Evolutionary conservation across 2,329 filamentous ascomycete genomes (phyloP).

Genomic region (Fusarium succisae): DNA sequence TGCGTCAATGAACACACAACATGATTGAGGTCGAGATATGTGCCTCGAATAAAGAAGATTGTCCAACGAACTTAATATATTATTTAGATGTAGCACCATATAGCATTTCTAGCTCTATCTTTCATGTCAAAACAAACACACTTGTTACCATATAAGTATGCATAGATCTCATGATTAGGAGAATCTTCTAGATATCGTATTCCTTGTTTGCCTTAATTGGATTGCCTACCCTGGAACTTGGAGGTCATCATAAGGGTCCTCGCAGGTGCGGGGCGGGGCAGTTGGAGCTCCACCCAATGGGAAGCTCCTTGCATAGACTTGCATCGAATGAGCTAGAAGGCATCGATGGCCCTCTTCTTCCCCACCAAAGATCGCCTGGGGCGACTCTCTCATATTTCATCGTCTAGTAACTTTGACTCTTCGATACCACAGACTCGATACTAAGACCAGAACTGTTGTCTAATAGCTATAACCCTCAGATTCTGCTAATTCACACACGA

Average conservation of each 20-base stretch:
- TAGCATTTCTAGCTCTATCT: neutral
- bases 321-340: constrained; percentile 58
- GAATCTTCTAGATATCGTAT: constrained; percentile 27
- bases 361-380: constrained; percentile 43
- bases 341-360: constrained; percentile 45
- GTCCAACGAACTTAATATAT: fast-evolving
- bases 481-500: constrained; percentile 15
- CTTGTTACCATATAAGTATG: neutral
- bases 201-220: neutral
- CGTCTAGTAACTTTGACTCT: constrained; percentile 25
- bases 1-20: fast-evolving
- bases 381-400: constrained; percentile 33
- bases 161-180: neutral
- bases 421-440: constrained; percentile 22
- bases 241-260: constrained; percentile 18
- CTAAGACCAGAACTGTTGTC: constrained; percentile 12
- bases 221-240: constrained; percentile 30
- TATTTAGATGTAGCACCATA: too few species aligned
- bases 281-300: constrained; percentile 44
- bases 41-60: neutral
- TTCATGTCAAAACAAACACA: too few species aligned
- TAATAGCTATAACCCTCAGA: constrained; percentile 4
- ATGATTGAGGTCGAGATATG: fast-evolving
- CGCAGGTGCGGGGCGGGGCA: constrained; percentile 25
- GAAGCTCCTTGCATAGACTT: constrained; percentile 37